Evolutionary conservation across 345 rosid genomes (phyloP).

Genomic region (Salix dunnii): DNA sequence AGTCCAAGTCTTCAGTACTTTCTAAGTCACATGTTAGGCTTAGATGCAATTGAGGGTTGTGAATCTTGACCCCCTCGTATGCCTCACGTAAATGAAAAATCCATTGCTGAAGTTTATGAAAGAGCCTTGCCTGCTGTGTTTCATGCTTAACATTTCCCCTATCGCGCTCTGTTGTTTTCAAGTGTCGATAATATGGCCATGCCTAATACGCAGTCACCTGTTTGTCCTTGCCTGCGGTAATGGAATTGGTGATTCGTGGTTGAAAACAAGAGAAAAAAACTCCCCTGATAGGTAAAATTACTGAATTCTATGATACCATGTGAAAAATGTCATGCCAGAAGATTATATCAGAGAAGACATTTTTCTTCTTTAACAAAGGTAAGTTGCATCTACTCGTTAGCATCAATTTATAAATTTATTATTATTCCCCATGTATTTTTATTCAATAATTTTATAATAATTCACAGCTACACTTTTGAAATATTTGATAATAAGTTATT

Average conservation of each 20-base stretch:
- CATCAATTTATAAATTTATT: neutral
- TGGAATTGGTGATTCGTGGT: neutral
- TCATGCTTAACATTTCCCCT: neutral
- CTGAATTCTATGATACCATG: neutral
- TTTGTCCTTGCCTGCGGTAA: neutral
- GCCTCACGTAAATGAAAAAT: conserved; percentile 13
- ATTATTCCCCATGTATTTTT: neutral
- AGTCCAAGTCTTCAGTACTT: neutral
- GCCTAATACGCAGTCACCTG: neutral
- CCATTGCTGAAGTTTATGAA: neutral
- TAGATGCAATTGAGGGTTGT: conserved; percentile 3
- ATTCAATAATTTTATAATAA: neutral
- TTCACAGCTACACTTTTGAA: no score
- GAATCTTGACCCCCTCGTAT: conserved; percentile 4
- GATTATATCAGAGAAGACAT: neutral
- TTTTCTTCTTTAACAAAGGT: neutral
- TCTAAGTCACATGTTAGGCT: neutral
- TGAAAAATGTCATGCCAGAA: neutral
- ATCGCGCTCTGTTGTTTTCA: neutral
- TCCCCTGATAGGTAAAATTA: no score
- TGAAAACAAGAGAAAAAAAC: no score
- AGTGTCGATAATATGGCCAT: neutral
- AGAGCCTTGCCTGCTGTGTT: neutral
- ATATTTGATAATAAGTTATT: no score
- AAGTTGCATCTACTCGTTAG: neutral